Evolutionary conservation across 2,329 filamentous ascomycete species (phyloP).

Genomic region (Rhytidhysteron rufulum): DNA sequence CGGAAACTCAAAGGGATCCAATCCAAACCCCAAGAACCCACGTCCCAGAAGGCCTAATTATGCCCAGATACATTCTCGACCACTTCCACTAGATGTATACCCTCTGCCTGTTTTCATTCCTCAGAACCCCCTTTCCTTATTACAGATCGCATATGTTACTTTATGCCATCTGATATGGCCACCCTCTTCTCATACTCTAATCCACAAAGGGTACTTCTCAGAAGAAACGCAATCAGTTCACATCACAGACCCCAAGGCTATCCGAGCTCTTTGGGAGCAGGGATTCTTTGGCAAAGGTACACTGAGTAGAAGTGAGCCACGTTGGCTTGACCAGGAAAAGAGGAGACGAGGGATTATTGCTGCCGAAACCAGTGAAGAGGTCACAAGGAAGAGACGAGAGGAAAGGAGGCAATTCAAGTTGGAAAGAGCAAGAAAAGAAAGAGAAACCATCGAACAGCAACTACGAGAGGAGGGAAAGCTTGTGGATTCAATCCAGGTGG

Average conservation of each 20-base stretch:
- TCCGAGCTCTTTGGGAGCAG: constrained; percentile 87
- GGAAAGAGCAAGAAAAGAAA: constrained; percentile 83
- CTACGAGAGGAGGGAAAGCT: constrained; percentile 52
- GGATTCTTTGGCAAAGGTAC: constrained; percentile 96
- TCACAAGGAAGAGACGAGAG: constrained; percentile 70
- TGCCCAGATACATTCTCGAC: constrained; percentile 73
- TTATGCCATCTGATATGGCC: constrained; percentile 66
- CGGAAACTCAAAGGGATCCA: neutral
- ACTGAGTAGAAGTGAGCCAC: constrained; percentile 90
- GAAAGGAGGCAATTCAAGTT: constrained; percentile 83
- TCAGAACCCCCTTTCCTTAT: constrained; percentile 83
- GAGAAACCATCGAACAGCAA: constrained; percentile 75
- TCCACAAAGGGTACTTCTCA: constrained; percentile 78
- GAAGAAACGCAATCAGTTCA: constrained; percentile 77
- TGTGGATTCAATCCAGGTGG: constrained; percentile 24
- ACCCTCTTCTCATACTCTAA: constrained; percentile 60
- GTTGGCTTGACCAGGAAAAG: constrained; percentile 82
- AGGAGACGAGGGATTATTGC: constrained; percentile 63
- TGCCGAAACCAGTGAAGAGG: constrained; percentile 73
- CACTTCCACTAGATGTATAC: constrained; percentile 75
- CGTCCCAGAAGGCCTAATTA: constrained; percentile 51
- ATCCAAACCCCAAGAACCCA: constrained; percentile 5
- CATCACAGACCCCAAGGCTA: constrained; percentile 70
- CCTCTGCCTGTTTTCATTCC: constrained; percentile 86
- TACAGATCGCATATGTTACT: constrained; percentile 77